A percentile compares a stretch with the other conserved stretches of the same genome.
Evolutionary conservation across 257 asterid species (phyloP).

Genomic region (Voacanga thouarsii): DNA sequence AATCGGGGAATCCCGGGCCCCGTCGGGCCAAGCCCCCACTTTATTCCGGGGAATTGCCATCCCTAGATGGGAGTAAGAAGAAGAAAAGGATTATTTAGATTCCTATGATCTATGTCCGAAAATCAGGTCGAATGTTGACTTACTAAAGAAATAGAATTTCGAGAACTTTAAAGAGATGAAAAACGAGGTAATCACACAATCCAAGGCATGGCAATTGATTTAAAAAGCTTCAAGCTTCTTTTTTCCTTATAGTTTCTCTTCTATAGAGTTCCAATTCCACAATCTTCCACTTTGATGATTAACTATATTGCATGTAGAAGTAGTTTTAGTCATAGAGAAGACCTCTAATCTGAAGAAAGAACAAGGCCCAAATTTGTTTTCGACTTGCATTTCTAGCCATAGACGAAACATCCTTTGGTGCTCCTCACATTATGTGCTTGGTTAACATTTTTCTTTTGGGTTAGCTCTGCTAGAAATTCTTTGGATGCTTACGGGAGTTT

Average conservation of each 20-base stretch:
- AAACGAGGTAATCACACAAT: too few relatives aligned
- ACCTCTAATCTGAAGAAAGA: constrained; percentile 3
- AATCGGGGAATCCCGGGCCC: too few relatives aligned
- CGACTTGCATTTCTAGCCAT: neutral
- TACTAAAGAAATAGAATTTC: too few relatives aligned
- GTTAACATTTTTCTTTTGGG: constrained; percentile 16
- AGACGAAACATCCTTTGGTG: constrained; percentile 37
- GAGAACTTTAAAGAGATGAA: too few relatives aligned
- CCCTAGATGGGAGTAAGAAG: too few relatives aligned
- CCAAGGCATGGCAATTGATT: too few relatives aligned
- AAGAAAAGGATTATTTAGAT: too few relatives aligned
- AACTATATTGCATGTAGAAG: neutral
- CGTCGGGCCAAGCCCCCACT: too few relatives aligned
- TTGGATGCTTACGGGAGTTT: constrained; percentile 22
- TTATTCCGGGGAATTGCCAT: too few relatives aligned
- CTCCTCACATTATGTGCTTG: constrained; percentile 20
- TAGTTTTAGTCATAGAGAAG: neutral
- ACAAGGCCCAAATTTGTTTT: neutral
- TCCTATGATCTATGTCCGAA: too few relatives aligned
- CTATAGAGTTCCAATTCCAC: neutral
- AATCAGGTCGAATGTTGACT: too few relatives aligned
- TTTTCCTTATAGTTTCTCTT: constrained; percentile 13
- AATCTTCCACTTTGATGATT: constrained; percentile 16
- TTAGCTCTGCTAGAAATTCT: constrained; percentile 26
- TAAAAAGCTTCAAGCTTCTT: too few relatives aligned